Percentiles rank a stretch among this genome's conserved stretches.
Conservation (phyloP, 1,284 basidiomycete genomes). For the Ustilago curta region DNA sequence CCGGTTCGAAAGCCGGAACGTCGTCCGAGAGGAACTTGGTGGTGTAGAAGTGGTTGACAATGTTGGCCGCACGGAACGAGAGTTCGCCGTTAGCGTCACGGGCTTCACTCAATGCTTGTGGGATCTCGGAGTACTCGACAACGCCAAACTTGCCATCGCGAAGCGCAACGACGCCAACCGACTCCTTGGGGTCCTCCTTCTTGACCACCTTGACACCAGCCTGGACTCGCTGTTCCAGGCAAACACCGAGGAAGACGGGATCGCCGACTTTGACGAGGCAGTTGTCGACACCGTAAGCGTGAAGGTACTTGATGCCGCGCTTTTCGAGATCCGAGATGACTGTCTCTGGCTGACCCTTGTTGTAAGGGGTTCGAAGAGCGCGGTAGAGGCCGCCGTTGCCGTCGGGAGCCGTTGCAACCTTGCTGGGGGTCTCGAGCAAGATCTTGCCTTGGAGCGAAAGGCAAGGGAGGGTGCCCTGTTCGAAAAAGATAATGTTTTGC, state of each 20-base stretch:
- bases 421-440: slow-evolving; percentile 82
- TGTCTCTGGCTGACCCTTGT: slow-evolving; percentile 71
- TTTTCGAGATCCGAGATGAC: slow-evolving; percentile 85
- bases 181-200: slow-evolving; percentile 86
- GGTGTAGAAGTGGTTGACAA: slow-evolving; percentile 98
- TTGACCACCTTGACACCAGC: slow-evolving; percentile 97
- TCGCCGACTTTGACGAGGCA: slow-evolving; percentile 97
- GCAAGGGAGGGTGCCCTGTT: slow-evolving; percentile 98
- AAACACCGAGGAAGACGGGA: slow-evolving; percentile 94
- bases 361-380: slow-evolving; percentile 83
- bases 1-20: slow-evolving; percentile 80
- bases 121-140: slow-evolving; percentile 97
- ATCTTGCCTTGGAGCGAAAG: slow-evolving; percentile 94
- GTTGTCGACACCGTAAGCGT: slow-evolving; percentile 98
- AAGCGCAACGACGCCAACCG: slow-evolving; percentile 92
- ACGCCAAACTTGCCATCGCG: slow-evolving; percentile 86
- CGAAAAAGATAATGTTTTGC: slow-evolving; percentile 90
- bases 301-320: slow-evolving; percentile 87
- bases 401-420: slow-evolving; percentile 91
- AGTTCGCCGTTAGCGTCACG: slow-evolving; percentile 77
- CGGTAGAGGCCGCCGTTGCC: slow-evolving; percentile 98
- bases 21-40: slow-evolving; percentile 84
- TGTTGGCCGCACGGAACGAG: slow-evolving; percentile 93
- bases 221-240: slow-evolving; percentile 84
- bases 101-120: slow-evolving; percentile 83